Evolutionary conservation across 352 stramenopile species (phyloP), one percentile per base, ranked within the genome.

Genomic region (Phytopythium aichiense): DNA sequence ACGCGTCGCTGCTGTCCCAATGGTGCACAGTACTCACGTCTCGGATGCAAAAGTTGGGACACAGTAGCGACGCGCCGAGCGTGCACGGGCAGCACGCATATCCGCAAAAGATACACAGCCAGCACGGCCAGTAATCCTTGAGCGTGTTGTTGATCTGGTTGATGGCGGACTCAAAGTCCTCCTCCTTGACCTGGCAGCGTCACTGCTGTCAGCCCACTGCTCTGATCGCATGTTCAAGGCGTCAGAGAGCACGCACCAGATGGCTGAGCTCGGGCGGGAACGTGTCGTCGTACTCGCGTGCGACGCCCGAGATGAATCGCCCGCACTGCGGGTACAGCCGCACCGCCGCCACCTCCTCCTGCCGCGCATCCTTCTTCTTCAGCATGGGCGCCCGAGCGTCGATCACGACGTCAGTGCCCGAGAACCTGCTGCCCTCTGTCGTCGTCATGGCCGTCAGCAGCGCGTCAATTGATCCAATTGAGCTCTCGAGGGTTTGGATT

Each of bases 101-200:
- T 7, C 83, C 83, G n/a, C 70, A 88, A 58, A 67, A 87, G 48
- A 92, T 69, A 62, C 80, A 92, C 63, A 90, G 86, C 40, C 79
- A 69, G 62, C 83, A 90, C 37, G 83, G 83, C 83, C 83, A 92
- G 64, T 92, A 92, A 72, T 89, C 83, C 64, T 84, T 76, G 61
- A 92, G 73, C 30, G 83, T 92, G 72, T 90, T 90, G 80, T 92
- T 92, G 71, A 92, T 87, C 74, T 92, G 79, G 67, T 90, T 89
- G 67, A 92, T 87, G 35, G 83, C 83, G 18, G 79, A 74, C 52
- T 79, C 70, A 54, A 92, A 92, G 43, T 92, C 79, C 25, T 74
- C 64, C 31, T 84, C 67, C 45, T 80, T 73, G 30, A 87, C 69
- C 67, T 83, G 52, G 16, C 33, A 42, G 22, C 15, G 30, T 11